Conservation (phyloP, 805 yeast species). For the Kodamaea sagamina region DNA sequence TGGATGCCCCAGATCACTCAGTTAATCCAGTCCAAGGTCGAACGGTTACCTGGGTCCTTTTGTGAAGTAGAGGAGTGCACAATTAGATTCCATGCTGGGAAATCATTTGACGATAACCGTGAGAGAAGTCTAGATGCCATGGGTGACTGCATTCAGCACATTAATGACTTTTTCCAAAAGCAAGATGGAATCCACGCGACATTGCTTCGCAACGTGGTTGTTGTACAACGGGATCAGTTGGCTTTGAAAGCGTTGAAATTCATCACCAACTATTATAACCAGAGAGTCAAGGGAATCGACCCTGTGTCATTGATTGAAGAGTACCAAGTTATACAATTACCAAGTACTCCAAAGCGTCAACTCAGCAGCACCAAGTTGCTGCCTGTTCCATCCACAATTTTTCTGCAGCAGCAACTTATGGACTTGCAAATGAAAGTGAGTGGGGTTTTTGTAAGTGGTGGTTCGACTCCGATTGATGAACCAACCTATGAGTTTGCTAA, state of each 20-base stretch:
- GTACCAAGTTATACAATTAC: constrained; percentile 27
- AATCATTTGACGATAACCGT: constrained; percentile 56
- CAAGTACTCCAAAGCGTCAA: constrained; percentile 19
- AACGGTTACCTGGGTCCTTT: constrained; percentile 77
- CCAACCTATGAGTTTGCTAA: constrained; percentile 59
- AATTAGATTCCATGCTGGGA: constrained; percentile 73
- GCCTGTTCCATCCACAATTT: not conserved
- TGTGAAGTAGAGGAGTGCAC: constrained; percentile 75
- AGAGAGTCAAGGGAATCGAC: constrained; percentile 16
- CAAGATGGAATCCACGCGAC: constrained; percentile 73
- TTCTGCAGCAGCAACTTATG: not conserved
- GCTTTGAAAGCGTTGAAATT: constrained; percentile 57
- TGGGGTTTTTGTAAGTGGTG: constrained; percentile 58
- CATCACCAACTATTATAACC: constrained; percentile 42
- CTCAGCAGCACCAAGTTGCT: constrained; percentile 4
- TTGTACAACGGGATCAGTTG: constrained; percentile 67
- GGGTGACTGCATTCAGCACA: constrained; percentile 84
- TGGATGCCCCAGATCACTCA: constrained; percentile 64
- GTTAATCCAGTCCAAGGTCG: constrained; percentile 61
- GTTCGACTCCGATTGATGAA: constrained; percentile 69
- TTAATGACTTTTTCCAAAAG: constrained; percentile 68
- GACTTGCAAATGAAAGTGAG: constrained; percentile 1
- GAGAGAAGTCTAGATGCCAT: constrained; percentile 67
- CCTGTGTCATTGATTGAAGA: constrained; percentile 23
- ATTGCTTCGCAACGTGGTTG: constrained; percentile 64